Conservation (phyloP, 331 rosid species). For the Pyracantha coccinea region DNA sequence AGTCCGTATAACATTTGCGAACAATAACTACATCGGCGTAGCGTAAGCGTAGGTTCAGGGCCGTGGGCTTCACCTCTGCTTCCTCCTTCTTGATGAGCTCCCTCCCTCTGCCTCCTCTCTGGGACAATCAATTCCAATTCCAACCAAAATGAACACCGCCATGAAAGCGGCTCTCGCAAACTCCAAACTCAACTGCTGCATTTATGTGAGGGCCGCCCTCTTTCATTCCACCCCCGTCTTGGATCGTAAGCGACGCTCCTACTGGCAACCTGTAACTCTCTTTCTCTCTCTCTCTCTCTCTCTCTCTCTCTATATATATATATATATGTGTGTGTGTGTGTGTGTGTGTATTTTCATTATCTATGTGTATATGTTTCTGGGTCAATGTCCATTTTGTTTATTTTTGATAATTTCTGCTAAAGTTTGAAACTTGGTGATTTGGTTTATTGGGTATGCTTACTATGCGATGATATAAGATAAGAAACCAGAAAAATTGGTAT, state of each 20-base stretch:
- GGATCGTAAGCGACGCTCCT: slow-evolving; percentile 52
- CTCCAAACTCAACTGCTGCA: slow-evolving; percentile 28
- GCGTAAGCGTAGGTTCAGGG: slow-evolving; percentile 17
- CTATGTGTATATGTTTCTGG: not conserved
- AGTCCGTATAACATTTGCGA: not conserved
- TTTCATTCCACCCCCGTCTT: slow-evolving; percentile 71
- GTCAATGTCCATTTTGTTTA: not conserved
- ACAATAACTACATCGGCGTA: not conserved
- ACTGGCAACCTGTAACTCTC: slow-evolving; percentile 53
- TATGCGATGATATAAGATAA: not conserved
- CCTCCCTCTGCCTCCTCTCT: not conserved
- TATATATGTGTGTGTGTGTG: not conserved
- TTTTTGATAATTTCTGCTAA: not conserved
- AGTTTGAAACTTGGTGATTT: not conserved
- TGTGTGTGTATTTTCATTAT: not conserved
- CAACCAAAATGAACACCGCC: slow-evolving; percentile 43
- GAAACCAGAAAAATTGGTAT: not conserved
- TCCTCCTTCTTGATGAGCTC: not conserved
- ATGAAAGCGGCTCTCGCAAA: slow-evolving; percentile 35
- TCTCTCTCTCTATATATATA: not conserved
- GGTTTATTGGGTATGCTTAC: not conserved
- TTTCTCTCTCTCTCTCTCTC: slow-evolving; percentile 2
- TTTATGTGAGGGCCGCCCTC: slow-evolving; percentile 36
- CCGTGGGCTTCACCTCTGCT: slow-evolving; percentile 3
- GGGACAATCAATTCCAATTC: not conserved